These are phyloP conservation scores for Xylariomycetidae sp. DNA, from an alignment of 2,329 filamentous ascomycete genomes.

Conservation along the genomic window DNA sequence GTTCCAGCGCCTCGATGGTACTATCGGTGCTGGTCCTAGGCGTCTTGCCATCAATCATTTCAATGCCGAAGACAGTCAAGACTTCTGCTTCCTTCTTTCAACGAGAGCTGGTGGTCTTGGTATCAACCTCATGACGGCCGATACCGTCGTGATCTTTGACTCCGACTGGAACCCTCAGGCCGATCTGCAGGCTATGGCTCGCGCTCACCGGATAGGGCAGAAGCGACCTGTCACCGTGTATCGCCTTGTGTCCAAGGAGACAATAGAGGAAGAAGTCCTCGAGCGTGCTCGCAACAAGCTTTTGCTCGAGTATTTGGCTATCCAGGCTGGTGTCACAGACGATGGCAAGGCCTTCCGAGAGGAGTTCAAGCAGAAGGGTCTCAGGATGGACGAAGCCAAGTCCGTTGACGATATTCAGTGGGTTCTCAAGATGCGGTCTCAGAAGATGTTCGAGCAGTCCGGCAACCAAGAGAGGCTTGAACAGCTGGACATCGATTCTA, in stretches of 20 bases:
- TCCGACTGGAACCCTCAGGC: slow-evolving; percentile 99
- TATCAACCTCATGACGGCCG: slow-evolving; percentile 98
- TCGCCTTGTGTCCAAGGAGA: slow-evolving; percentile 93
- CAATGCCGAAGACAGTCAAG: slow-evolving; percentile 91
- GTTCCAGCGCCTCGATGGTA: slow-evolving; percentile 92
- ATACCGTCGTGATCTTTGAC: slow-evolving; percentile 96
- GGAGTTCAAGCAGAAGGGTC: slow-evolving; percentile 72
- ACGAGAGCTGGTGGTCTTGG: slow-evolving; percentile 95
- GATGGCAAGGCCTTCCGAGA: slow-evolving; percentile 74
- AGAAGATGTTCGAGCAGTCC: slow-evolving; percentile 97
- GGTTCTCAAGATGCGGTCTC: slow-evolving; percentile 95
- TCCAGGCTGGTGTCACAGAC: slow-evolving; percentile 93
- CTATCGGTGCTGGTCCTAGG: slow-evolving; percentile 79
- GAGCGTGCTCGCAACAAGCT: slow-evolving; percentile 96
- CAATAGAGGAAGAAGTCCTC: slow-evolving; percentile 94
- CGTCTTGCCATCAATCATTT: slow-evolving; percentile 97
- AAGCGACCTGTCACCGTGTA: slow-evolving; percentile 96
- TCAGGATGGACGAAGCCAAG: slow-evolving; percentile 71
- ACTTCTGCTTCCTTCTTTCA: slow-evolving; percentile 94
- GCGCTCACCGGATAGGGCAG: slow-evolving; percentile 95
- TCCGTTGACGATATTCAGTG: slow-evolving; percentile 93
- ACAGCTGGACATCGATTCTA: slow-evolving; percentile 94
- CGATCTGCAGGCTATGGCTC: slow-evolving; percentile 96
- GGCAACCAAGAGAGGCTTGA: slow-evolving; percentile 95
- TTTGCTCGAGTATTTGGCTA: slow-evolving; percentile 93